Evolutionary conservation across 345 rosid species (phyloP).

Genomic region (Gossypium stocksii): DNA sequence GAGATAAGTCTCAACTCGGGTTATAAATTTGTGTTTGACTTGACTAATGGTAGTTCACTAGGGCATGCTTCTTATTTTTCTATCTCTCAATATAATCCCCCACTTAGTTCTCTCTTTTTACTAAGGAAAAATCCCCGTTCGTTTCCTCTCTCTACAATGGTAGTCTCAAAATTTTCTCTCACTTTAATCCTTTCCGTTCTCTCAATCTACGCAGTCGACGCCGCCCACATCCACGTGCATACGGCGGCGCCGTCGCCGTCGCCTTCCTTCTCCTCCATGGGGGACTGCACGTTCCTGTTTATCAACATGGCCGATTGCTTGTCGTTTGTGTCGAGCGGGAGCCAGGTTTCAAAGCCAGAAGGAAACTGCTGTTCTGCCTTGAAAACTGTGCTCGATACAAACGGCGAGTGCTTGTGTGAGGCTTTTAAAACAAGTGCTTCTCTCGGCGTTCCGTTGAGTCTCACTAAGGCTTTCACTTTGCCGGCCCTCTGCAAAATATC

Average conservation of each 20-base stretch:
- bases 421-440: constrained; percentile 70
- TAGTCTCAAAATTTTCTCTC: neutral
- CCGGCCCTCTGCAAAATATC: constrained; percentile 72
- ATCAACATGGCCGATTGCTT: constrained; percentile 72
- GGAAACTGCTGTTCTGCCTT: constrained; percentile 69
- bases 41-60: too few species aligned
- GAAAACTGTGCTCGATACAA: constrained; percentile 56
- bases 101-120: neutral
- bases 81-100: too few species aligned
- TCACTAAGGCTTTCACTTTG: constrained; percentile 66
- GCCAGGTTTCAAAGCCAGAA: constrained; percentile 55
- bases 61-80: too few species aligned
- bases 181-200: neutral
- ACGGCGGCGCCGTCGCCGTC: constrained; percentile 36
- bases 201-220: neutral
- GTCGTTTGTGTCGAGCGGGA: constrained; percentile 57
- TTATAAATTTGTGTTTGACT: too few species aligned
- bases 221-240: neutral
- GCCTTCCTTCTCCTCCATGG: constrained; percentile 21
- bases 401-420: constrained; percentile 75
- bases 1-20: too few species aligned
- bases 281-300: constrained; percentile 61
- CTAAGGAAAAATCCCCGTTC: neutral
- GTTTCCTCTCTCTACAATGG: neutral
- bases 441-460: constrained; percentile 59